Conservation (phyloP, 2,329 filamentous ascomycete genomes). For the Colletotrichum camelliae region DNA sequence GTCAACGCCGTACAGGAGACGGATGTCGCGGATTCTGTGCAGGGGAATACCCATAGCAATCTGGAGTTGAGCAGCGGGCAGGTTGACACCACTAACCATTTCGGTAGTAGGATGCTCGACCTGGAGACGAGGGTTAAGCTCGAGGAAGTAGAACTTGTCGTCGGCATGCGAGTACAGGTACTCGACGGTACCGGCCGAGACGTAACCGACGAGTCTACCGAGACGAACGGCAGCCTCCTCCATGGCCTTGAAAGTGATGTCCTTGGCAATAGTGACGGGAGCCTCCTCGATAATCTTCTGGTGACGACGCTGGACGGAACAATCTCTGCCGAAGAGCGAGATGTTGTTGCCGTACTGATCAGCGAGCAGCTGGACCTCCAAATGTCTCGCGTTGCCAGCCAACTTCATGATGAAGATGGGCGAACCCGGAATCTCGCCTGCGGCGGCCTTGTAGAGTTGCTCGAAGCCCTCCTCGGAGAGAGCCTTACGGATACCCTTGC, state of each 20-base stretch:
- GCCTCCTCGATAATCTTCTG: conserved; percentile 99
- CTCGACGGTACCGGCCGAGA: conserved; percentile 97
- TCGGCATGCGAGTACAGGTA: conserved; percentile 98
- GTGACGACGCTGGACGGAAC: conserved; percentile 96
- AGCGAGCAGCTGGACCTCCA: conserved; percentile 96
- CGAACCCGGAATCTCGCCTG: conserved; percentile 96
- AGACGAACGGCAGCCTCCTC: conserved; percentile 95
- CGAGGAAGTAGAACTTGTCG: conserved; percentile 99
- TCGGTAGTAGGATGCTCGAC: conserved; percentile 99
- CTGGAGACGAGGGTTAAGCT: conserved; percentile 98
- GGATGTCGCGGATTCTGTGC: conserved; percentile 94
- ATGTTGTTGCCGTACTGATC: conserved; percentile 99
- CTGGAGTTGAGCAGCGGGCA: conserved; percentile 96
- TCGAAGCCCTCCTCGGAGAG: conserved; percentile 84
- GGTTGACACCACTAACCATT: conserved; percentile 98
- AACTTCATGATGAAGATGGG: conserved; percentile 99
- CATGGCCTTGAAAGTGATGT: conserved; percentile 91
- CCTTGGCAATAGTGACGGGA: conserved; percentile 93
- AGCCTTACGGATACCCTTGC: conserved; percentile 98
- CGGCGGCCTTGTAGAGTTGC: conserved; percentile 90
- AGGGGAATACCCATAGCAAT: conserved; percentile 98
- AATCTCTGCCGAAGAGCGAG: conserved; percentile 97
- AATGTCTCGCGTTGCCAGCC: conserved; percentile 91
- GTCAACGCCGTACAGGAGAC: conserved; percentile 93
- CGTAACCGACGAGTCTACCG: conserved; percentile 93